These are phyloP conservation scores for Gynochthodes officinalis DNA, from an alignment of 257 asterid genomes.

Conservation along the genomic window DNA sequence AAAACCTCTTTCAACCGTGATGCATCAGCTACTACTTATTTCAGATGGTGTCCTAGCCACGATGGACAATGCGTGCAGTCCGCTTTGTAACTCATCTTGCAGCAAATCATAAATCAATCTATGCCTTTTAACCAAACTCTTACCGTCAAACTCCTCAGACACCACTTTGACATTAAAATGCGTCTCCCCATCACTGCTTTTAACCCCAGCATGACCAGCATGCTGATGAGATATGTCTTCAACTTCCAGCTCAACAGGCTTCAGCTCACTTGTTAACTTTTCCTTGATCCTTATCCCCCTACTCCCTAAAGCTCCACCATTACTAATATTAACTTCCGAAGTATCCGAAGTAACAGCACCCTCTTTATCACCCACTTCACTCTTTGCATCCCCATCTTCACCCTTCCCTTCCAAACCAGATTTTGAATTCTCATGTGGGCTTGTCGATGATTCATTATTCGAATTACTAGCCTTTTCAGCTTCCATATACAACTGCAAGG, in stretches of 20 bases:
- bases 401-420: slow-evolving; percentile 24
- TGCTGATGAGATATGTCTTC: too few species aligned
- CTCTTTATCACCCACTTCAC: slow-evolving; percentile 22
- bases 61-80: too few species aligned
- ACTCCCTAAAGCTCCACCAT: slow-evolving; percentile 39
- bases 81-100: too few species aligned
- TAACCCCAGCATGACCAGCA: too few species aligned
- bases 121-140: too few species aligned
- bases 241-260: slow-evolving; percentile 45
- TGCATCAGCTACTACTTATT: slow-evolving; percentile 30
- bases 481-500: slow-evolving; percentile 52
- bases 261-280: too few species aligned
- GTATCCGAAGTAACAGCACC: slow-evolving; percentile 4
- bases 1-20: slow-evolving; percentile 23
- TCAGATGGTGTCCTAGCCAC: slow-evolving; percentile 76
- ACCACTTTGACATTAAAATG: slow-evolving; percentile 73
- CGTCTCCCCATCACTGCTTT: slow-evolving; percentile 73
- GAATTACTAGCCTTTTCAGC: slow-evolving; percentile 36
- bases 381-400: too few species aligned
- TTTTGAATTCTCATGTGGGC: slow-evolving; percentile 20
- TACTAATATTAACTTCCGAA: slow-evolving; percentile 12
- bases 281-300: slow-evolving; percentile 61
- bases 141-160: slow-evolving; percentile 67
- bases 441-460: slow-evolving; percentile 10
- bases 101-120: too few species aligned